Evolutionary conservation across 495 filamentous ascomycete genomes (phyloP).

Genomic region (Rhizodiscina lignyota): DNA sequence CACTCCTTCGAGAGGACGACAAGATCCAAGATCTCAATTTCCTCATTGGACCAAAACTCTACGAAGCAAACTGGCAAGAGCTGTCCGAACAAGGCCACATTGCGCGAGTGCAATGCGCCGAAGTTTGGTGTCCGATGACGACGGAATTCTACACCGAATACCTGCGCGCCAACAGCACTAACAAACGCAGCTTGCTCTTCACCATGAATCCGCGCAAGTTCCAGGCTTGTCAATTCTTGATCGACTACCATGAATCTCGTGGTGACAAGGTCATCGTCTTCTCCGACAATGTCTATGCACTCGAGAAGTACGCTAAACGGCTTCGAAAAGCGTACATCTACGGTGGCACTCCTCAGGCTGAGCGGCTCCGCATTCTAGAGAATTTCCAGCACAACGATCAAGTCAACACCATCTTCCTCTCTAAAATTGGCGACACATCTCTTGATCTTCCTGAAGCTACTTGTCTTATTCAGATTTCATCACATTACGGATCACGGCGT

Average conservation of each 20-base stretch:
- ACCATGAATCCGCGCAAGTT: slow-evolving; percentile 98
- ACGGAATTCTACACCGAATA: slow-evolving; percentile 96
- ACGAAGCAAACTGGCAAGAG: slow-evolving; percentile 99
- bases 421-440: slow-evolving; percentile 95
- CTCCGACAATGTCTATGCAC: slow-evolving; percentile 92
- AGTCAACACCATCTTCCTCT: slow-evolving; percentile 93
- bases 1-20: slow-evolving; percentile 88
- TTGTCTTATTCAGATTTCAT: slow-evolving; percentile 94
- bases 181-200: slow-evolving; percentile 62
- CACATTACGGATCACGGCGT: slow-evolving; percentile 92
- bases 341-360: slow-evolving; percentile 70
- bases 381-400: slow-evolving; percentile 93
- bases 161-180: slow-evolving; percentile 48
- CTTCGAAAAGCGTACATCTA: slow-evolving; percentile 86
- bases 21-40: slow-evolving; percentile 97
- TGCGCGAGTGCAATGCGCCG: slow-evolving; percentile 91
- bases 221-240: slow-evolving; percentile 90
- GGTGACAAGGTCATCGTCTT: slow-evolving; percentile 99
- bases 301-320: slow-evolving; percentile 69
- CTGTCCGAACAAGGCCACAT: slow-evolving; percentile 94
- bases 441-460: slow-evolving; percentile 94
- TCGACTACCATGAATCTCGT: slow-evolving; percentile 90
- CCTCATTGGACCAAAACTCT: slow-evolving; percentile 91
- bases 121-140: slow-evolving; percentile 99
- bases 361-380: slow-evolving; percentile 78